phyloP scores from a whole-genome alignment of 2,329 filamentous ascomycete genomes.

The Chaetomium globosum region DNA sequence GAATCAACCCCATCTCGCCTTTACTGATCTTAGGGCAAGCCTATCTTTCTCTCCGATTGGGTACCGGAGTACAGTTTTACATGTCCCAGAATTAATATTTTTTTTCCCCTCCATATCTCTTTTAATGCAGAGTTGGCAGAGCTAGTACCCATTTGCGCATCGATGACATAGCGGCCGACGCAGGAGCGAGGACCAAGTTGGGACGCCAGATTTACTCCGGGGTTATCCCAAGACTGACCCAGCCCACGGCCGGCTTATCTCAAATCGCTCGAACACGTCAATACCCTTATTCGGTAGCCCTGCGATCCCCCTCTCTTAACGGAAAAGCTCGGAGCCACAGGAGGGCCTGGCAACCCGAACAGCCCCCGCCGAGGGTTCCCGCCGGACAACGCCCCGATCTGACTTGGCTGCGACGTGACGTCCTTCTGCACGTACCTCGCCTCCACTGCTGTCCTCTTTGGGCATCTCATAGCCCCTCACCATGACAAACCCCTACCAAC shows the following conservation, averaged over 20 bases:
- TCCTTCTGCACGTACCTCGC: constrained; percentile 15
- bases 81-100: neutral
- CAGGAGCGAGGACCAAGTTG: constrained; percentile 6
- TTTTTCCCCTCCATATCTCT: neutral
- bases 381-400: constrained; percentile 7
- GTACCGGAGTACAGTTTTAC: neutral
- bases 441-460: constrained; percentile 24
- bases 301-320: neutral
- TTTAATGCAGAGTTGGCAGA: constrained; percentile 8
- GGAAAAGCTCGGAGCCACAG: neutral
- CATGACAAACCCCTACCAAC: constrained; percentile 51
- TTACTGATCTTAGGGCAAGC: neutral
- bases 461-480: constrained; percentile 33
- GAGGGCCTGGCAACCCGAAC: neutral
- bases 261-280: neutral
- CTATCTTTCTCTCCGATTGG: neutral
- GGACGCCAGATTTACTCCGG: neutral
- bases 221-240: neutral
- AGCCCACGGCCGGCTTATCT: constrained; percentile 6
- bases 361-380: constrained; percentile 3
- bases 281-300: neutral
- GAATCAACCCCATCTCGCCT: constrained; percentile 4
- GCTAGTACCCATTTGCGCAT: constrained; percentile 17
- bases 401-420: constrained; percentile 20
- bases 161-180: constrained; percentile 27